These are phyloP conservation scores for Colletotrichum euphorbiae DNA, from an alignment of 2,329 filamentous ascomycete genomes.

Conservation along the genomic window DNA sequence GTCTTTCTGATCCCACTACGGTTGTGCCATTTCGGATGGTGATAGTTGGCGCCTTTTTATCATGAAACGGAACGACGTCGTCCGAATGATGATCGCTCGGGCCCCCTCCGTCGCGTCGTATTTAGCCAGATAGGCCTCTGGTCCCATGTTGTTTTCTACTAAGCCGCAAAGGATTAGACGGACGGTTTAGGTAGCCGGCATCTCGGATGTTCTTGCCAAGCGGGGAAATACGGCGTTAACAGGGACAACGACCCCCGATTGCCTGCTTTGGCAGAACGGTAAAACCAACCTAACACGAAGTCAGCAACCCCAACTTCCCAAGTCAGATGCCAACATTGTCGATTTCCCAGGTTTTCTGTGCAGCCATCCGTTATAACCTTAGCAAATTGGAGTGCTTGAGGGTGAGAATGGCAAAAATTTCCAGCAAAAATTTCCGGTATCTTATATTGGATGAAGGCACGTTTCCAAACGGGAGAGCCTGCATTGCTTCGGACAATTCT, in stretches of 20 bases:
- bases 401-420: too few species aligned
- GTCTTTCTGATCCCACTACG: not conserved
- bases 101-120: not conserved
- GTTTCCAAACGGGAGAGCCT: too few species aligned
- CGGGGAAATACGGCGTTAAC: not conserved
- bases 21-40: not conserved
- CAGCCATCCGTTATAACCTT: too few species aligned
- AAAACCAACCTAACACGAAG: too few species aligned
- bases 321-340: too few species aligned
- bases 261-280: not conserved
- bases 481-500: too few species aligned
- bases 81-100: not conserved
- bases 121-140: constrained; percentile 12
- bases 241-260: too few species aligned
- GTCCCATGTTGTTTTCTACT: not conserved
- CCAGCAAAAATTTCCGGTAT: too few species aligned
- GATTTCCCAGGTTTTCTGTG: too few species aligned
- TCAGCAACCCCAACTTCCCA: too few species aligned
- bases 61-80: constrained; percentile 1
- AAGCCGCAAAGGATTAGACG: not conserved
- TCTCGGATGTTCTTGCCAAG: not conserved
- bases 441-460: too few species aligned
- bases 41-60: constrained; percentile 6
- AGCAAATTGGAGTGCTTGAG: too few species aligned
- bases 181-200: not conserved